Base-by-base conservation (phyloP, 345 rosid species). In the Limnanthes douglasii region DNA sequence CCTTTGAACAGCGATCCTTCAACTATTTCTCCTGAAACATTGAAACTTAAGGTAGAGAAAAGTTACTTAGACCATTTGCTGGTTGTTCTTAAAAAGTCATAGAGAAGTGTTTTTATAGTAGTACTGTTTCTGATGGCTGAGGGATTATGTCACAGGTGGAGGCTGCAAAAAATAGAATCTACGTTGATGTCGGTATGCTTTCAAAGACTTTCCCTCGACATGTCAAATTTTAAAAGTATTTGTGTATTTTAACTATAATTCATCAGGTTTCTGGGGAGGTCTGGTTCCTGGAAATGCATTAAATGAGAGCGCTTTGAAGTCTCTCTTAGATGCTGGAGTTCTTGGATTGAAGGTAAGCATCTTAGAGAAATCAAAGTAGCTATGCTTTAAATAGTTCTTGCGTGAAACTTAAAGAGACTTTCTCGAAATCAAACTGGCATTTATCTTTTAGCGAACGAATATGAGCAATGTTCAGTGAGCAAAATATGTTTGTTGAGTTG, bases 221-320 rank as follows among this genome's bases (percentile, higher is more conserved):
- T 46, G 31, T 19, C 26, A 11, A 19, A 47, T 23, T 48, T 18
- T 37, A 4, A 22, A 36, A 37, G 21, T n/a, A n/a, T n/a, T n/a
- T n/a, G n/a, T n/a, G n/a, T n/a, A n/a, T n/a, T n/a, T n/a, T n/a
- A n/a, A n/a, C n/a, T n/a, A n/a, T 16, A 15, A 34, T 13, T 41
- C 24, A 59, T 34, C 61, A 84, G 98, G 98, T 34, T 90, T 90
- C 30, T 90, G 98, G 98, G 98, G 98, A 48, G 95, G 98, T 48
- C 61, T 84, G 32, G 95, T 80, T 40, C 95, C 98, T 44, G 95
- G 61, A 19, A 90, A 90, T 65, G 98, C 98, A 43, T 73, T 61
- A 13, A 72, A 84, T 41, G 57, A 73, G 55, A 70, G 54, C 45
- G 65, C 69, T 28, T 64, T 90, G 13, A 66, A 60, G 51, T 83